These are phyloP conservation scores for Xenosphaeropsis pyriputrescens DNA, from an alignment of 2,329 filamentous ascomycete genomes.

Conservation along the genomic window DNA sequence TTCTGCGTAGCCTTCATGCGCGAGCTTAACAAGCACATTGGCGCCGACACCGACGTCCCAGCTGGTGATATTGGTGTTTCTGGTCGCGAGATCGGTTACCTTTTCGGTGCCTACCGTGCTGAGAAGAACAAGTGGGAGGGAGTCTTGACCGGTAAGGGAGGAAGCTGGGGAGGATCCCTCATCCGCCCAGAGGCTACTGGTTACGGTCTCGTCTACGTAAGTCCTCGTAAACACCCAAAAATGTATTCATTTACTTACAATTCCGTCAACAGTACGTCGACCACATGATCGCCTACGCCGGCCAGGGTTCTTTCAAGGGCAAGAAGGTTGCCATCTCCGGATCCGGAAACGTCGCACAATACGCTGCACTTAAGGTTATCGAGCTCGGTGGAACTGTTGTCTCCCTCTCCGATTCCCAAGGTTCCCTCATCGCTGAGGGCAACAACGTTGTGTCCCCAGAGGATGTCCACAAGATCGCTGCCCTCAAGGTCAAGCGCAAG, in stretches of 20 bases:
- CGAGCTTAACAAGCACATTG: conserved; percentile 90
- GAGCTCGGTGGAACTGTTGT: conserved; percentile 89
- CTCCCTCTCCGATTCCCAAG: conserved; percentile 87
- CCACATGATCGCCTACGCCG: conserved; percentile 89
- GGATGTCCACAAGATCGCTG: conserved; percentile 65
- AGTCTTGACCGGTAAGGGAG: conserved; percentile 90
- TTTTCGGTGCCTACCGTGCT: conserved; percentile 89
- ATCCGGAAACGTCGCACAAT: conserved; percentile 96
- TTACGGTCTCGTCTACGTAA: conserved; percentile 81
- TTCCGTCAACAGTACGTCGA: conserved; percentile 50
- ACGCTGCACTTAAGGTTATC: conserved; percentile 89
- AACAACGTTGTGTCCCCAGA: conserved; percentile 63
- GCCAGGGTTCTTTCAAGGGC: conserved; percentile 71
- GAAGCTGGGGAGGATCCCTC: conserved; percentile 80
- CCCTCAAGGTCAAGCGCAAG: conserved; percentile 77
- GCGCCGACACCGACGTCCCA: conserved; percentile 88
- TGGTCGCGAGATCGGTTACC: conserved; percentile 81
- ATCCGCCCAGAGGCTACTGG: conserved; percentile 96
- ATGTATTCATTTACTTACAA: no score
- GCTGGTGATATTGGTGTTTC: conserved; percentile 94
- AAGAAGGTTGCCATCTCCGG: conserved; percentile 94
- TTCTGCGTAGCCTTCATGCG: conserved; percentile 97
- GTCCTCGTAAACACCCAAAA: conserved; percentile 11
- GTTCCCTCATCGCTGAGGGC: conserved; percentile 60
- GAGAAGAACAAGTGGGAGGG: conserved; percentile 88